Conservation (phyloP, 1,284 basidiomycete genomes). For the Irpex sp. region DNA sequence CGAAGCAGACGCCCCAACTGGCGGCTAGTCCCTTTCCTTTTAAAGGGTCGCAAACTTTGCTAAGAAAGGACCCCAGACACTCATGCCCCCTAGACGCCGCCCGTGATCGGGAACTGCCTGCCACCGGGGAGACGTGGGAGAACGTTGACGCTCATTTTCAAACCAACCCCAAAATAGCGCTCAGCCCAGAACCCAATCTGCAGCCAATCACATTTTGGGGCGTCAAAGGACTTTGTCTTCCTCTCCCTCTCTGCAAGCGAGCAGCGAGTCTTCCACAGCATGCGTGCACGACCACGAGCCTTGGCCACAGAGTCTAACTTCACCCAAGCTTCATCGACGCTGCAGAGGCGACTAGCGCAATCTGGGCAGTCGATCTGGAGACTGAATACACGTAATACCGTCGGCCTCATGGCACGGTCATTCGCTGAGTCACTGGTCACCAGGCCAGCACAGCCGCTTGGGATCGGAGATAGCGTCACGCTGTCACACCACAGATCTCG, state of each 20-base stretch:
- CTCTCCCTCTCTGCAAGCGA: not conserved
- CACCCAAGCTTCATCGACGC: not conserved
- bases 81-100: conserved; percentile 1
- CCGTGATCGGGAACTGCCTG: conserved; percentile 5
- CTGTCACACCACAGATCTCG: conserved; percentile 14
- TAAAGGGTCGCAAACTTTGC: conserved; percentile 7
- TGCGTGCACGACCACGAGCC: too few relatives aligned
- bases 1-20: conserved; percentile 15
- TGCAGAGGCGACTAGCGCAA: not conserved
- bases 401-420: conserved; percentile 4
- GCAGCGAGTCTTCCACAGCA: not conserved
- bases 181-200: conserved; percentile 2
- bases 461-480: conserved; percentile 27
- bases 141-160: conserved; percentile 7
- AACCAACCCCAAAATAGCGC: conserved; percentile 1
- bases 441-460: conserved; percentile 30
- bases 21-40: conserved; percentile 12
- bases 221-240: not conserved
- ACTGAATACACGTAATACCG: not conserved
- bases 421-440: conserved; percentile 16
- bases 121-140: conserved; percentile 12
- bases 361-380: not conserved
- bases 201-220: conserved; percentile 16
- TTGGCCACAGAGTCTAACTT: too few relatives aligned
- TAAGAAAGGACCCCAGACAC: conserved; percentile 4